Evolutionary conservation across 2,329 filamentous ascomycete genomes (phyloP).

Genomic region (Emergomyces pasteurianus): DNA sequence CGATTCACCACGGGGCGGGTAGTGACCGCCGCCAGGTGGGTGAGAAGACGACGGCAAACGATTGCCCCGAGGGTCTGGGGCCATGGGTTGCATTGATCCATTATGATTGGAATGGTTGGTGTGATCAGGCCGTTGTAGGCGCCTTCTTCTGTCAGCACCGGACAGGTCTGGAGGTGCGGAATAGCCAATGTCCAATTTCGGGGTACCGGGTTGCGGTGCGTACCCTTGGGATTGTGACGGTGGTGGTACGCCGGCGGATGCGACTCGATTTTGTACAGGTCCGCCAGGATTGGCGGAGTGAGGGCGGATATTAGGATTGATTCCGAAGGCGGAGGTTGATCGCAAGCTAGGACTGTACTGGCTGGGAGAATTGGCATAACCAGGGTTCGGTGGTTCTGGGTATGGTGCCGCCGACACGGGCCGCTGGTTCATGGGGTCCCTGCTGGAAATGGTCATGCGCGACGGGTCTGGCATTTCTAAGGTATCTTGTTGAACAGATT

Average conservation of each 20-base stretch:
- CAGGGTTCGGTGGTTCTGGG: conserved; percentile 24
- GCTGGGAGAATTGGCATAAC: conserved; percentile 20
- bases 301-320: conserved; percentile 37
- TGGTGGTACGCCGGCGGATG: conserved; percentile 16
- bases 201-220: conserved; percentile 22
- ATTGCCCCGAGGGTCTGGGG: neutral
- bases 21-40: neutral
- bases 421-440: conserved; percentile 13
- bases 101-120: conserved; percentile 2
- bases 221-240: conserved; percentile 24
- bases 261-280: conserved; percentile 15
- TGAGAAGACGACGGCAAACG: neutral
- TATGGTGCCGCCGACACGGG: conserved; percentile 31
- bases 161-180: conserved; percentile 34
- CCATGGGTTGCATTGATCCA: conserved; percentile 4
- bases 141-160: conserved; percentile 26
- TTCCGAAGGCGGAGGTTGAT: conserved; percentile 36
- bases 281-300: conserved; percentile 20
- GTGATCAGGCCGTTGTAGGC: conserved; percentile 32
- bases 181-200: conserved; percentile 35
- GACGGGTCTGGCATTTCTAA: conserved; percentile 40
- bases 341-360: conserved; percentile 28
- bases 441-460: conserved; percentile 26
- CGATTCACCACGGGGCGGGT: conserved; percentile 9
- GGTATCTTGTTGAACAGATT: conserved; percentile 29